A percentile compares a stretch with the other conserved stretches of the same genome.
Evolutionary conservation across 2,329 filamentous ascomycete genomes (phyloP).

Genomic region (Penicillium sclerotiorum): DNA sequence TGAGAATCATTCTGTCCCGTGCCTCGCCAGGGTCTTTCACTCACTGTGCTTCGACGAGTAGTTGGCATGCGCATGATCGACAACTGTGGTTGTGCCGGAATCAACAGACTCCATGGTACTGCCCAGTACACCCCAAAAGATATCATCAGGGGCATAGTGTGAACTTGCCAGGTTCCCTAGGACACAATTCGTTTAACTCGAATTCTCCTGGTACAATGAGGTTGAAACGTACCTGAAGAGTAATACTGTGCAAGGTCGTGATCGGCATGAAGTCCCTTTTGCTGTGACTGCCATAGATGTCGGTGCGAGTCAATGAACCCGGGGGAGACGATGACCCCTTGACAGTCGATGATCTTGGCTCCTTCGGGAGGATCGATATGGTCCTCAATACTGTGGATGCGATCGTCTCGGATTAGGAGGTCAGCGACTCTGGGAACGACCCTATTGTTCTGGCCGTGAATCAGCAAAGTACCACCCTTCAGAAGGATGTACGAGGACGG

Average conservation of each 20-base stretch:
- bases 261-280: constrained; percentile 32
- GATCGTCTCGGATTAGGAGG: neutral
- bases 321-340: constrained; percentile 34
- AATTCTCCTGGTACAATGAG: neutral
- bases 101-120: constrained; percentile 27
- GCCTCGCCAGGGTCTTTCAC: neutral
- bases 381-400: neutral
- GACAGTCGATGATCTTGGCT: constrained; percentile 44
- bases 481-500: neutral
- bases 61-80: constrained; percentile 37
- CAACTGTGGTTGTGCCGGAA: constrained; percentile 29
- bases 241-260: constrained; percentile 47
- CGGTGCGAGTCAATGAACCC: constrained; percentile 42
- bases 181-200: too few species aligned
- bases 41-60: constrained; percentile 29
- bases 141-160: constrained; percentile 44
- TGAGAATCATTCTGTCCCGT: neutral
- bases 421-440: neutral
- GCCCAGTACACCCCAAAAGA: constrained; percentile 48
- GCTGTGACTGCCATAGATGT: constrained; percentile 51
- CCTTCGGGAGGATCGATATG: constrained; percentile 3
- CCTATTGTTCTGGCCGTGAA: neutral
- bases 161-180: constrained; percentile 21
- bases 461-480: neutral
- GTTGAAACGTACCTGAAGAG: constrained; percentile 6